Conservation (phyloP, 148 eudicot species). For the Bassia scoparia region DNA sequence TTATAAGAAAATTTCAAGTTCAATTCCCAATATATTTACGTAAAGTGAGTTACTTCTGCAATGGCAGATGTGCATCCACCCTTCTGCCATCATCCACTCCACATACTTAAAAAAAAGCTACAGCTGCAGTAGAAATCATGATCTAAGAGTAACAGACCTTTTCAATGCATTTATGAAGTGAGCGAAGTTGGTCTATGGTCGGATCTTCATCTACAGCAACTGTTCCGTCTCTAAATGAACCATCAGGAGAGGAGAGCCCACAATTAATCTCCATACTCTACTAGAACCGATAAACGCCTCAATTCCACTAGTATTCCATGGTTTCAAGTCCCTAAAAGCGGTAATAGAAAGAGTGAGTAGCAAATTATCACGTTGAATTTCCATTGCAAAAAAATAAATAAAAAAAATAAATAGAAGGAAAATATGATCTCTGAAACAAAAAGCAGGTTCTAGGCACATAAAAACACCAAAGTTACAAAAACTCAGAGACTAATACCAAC, state of each 20-base stretch:
- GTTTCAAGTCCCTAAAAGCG: slow-evolving; percentile 70
- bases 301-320: slow-evolving; percentile 95
- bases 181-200: slow-evolving; percentile 73
- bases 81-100: background rate
- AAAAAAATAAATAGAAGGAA: background rate
- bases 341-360: background rate
- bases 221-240: slow-evolving; percentile 63
- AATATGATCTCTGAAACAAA: too few species aligned
- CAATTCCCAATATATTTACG: too few species aligned
- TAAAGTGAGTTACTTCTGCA: background rate
- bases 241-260: slow-evolving; percentile 72
- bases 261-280: slow-evolving; percentile 89
- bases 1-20: background rate
- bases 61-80: background rate
- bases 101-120: background rate
- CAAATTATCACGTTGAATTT: background rate
- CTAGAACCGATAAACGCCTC: slow-evolving; percentile 95
- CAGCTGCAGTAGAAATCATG: background rate
- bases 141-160: slow-evolving; percentile 44
- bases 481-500: slow-evolving; percentile 33
- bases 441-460: background rate
- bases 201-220: slow-evolving; percentile 57
- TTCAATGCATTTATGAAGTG: slow-evolving; percentile 80
- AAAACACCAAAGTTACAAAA: too few species aligned
- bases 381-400: background rate